Base-by-base conservation (phyloP, 495 filamentous ascomycete species). In the Aspergillus panamensis region DNA sequence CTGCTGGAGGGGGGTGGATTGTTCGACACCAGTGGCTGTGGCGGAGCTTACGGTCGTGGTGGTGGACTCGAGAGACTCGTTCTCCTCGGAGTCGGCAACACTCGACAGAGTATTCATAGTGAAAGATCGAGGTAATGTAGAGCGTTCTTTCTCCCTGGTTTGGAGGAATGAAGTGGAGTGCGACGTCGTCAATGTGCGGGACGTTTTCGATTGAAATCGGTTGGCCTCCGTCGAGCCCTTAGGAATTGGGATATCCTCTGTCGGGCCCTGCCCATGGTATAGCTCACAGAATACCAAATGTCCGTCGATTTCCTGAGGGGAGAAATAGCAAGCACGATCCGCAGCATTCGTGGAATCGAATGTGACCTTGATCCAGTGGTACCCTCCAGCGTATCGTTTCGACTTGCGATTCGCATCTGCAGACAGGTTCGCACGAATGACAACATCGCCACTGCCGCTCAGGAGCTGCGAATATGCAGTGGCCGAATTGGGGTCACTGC, bases 321-420 rank as follows among this genome's bases (percentile, higher is more conserved):
- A 91, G 60, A 81, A 80, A 60, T 85, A 88, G 52, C 85, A 76
- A 20, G 91, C 92, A 35, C 83, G 79, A 48, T 92, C 88, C 17
- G 91, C 92, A 4, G 91, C 86, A 57, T 87, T 82, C 32, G 83
- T 79, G 6, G 88, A 91, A 71, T 95, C 90, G 62, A 93, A 96
- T 1, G 92, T 96, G 51, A 96, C 80, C 65, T 96, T 96, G 62
- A 96, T 89, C 92, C 92, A 96, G 73, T 92, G 84, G 58, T 85
- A 81, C 14, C 92, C 92, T 53, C 90, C 86, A 19, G 85, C 84
- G 59, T 87, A 88, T 48, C 76, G 80, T 71, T 88, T 89, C 57
- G 90, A 87, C 67, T 90, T 88, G 53, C 76, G 78, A 60, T 89
- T 84, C 62, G 93, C 90, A 33, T 83, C 81, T 25, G 79, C 68